These are phyloP conservation scores for Cymbopogon flexuosus DNA, from an alignment of 202 grass and related monocot genomes.

Conservation along the genomic window DNA sequence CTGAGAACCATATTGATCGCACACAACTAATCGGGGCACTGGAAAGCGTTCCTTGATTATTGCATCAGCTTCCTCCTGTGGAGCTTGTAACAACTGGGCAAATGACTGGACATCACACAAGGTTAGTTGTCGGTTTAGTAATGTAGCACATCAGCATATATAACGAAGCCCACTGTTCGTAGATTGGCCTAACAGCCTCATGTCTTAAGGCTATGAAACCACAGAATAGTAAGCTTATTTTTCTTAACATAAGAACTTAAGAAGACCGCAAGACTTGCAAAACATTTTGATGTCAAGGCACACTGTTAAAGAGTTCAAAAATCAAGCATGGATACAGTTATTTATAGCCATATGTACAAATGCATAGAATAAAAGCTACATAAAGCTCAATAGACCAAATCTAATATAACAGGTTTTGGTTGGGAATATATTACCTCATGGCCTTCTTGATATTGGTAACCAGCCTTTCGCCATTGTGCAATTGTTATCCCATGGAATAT, in stretches of 20 bases:
- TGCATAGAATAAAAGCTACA: neutral
- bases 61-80: constrained; percentile 67
- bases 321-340: neutral
- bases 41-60: constrained; percentile 83
- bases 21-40: constrained; percentile 81
- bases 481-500: constrained; percentile 89
- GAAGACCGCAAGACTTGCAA: neutral
- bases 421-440: constrained; percentile 59
- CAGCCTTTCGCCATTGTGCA: constrained; percentile 91
- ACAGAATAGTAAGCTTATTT: neutral
- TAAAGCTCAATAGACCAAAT: neutral
- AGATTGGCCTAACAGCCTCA: neutral
- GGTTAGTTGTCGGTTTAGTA: constrained; percentile 1
- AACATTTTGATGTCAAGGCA: constrained; percentile 5
- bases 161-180: neutral
- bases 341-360: constrained; percentile 3
- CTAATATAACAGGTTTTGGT: neutral
- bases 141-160: neutral
- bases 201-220: neutral
- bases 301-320: neutral
- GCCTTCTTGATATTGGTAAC: constrained; percentile 86
- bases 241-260: neutral
- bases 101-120: constrained; percentile 57
- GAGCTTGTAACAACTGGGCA: constrained; percentile 78
- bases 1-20: constrained; percentile 96